A percentile compares a stretch with the other conserved stretches of the same genome.
These are phyloP conservation scores for Shiraia sp. DNA, from an alignment of 2,329 filamentous ascomycete species.

Conservation along the genomic window DNA sequence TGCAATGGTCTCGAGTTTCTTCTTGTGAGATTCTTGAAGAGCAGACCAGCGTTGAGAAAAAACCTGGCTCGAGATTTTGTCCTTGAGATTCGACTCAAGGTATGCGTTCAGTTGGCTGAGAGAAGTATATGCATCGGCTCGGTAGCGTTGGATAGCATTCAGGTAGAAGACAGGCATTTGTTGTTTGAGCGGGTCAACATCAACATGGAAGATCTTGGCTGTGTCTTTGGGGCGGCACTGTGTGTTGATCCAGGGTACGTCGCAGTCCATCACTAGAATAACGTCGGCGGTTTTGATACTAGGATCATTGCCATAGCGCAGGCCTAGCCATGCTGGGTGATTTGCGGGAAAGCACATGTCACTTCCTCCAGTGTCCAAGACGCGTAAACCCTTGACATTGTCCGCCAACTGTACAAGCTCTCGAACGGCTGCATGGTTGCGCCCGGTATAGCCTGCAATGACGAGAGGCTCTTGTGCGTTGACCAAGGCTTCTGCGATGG, in stretches of 20 bases:
- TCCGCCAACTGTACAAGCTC: slow-evolving; percentile 70
- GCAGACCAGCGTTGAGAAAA: slow-evolving; percentile 56
- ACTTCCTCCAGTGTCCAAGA: slow-evolving; percentile 75
- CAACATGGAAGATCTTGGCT: slow-evolving; percentile 67
- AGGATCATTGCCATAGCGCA: slow-evolving; percentile 75
- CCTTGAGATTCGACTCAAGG: slow-evolving; percentile 52
- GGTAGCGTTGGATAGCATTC: slow-evolving; percentile 56
- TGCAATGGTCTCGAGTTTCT: slow-evolving; percentile 64
- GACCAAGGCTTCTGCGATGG: slow-evolving; percentile 66
- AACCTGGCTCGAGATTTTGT: slow-evolving; percentile 46
- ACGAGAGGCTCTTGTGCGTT: slow-evolving; percentile 68
- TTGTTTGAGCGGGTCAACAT: slow-evolving; percentile 68
- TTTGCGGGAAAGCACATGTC: slow-evolving; percentile 74
- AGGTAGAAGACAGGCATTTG: slow-evolving; percentile 64
- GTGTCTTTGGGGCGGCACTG: slow-evolving; percentile 62
- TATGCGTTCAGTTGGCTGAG: slow-evolving; percentile 71
- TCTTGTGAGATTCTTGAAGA: slow-evolving; percentile 62
- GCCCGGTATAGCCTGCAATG: slow-evolving; percentile 71
- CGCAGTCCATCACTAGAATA: slow-evolving; percentile 84
- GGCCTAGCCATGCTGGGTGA: slow-evolving; percentile 62
- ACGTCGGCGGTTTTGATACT: slow-evolving; percentile 77
- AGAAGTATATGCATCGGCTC: slow-evolving; percentile 57
- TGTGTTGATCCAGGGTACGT: slow-evolving; percentile 93
- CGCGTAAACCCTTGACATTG: slow-evolving; percentile 68
- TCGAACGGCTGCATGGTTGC: slow-evolving; percentile 65